Evolutionary conservation across 2,329 filamentous ascomycete genomes (phyloP).

Genomic region (Pestalotiopsis fici): DNA sequence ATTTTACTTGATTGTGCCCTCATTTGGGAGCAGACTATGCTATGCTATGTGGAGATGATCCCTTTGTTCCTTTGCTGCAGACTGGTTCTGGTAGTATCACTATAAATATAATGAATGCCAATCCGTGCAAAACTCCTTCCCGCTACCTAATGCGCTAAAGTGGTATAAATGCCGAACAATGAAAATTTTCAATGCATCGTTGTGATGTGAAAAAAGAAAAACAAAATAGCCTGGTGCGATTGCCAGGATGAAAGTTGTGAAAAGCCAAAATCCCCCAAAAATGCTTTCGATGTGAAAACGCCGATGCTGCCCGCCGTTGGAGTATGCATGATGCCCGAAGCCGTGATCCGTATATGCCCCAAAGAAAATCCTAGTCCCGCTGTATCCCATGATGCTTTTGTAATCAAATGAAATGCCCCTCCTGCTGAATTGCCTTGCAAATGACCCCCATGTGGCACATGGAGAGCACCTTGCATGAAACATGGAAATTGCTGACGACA

Average conservation of each 20-base stretch:
- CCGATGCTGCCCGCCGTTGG: neutral
- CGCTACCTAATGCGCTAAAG: neutral
- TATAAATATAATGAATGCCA: neutral
- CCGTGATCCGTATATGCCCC: neutral
- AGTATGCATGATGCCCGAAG: neutral
- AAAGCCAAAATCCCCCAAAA: neutral
- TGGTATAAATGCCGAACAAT: neutral
- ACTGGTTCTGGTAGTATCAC: neutral
- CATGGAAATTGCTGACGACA: constrained; percentile 1
- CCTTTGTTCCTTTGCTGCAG: neutral
- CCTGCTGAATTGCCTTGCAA: neutral
- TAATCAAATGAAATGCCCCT: neutral
- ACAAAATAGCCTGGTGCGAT: neutral
- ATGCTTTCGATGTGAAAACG: neutral
- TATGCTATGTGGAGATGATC: neutral
- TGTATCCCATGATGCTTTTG: neutral
- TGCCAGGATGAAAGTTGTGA: neutral
- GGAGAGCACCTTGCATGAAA: neutral
- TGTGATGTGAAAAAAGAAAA: neutral
- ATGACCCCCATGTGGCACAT: neutral
- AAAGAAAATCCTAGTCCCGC: neutral
- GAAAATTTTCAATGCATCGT: neutral
- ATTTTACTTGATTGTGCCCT: neutral
- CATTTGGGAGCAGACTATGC: neutral
- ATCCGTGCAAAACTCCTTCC: neutral